Evolutionary conservation across 2,329 filamentous ascomycete genomes (phyloP).

Genomic region (Penicillium sclerotiorum): DNA sequence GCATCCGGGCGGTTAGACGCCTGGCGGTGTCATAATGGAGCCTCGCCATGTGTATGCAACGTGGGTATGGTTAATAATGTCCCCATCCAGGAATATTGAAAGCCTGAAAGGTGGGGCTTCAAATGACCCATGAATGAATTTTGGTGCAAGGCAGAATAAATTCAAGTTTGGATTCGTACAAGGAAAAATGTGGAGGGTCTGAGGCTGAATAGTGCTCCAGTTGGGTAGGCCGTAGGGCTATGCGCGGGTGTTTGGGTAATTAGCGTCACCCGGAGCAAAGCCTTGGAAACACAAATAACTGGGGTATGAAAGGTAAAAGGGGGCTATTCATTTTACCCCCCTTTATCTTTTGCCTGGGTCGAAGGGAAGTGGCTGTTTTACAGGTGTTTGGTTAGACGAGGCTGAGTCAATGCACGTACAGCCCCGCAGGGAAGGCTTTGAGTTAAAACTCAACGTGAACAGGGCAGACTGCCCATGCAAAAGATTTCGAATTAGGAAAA

Average conservation of each 20-base stretch:
- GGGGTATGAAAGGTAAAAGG: no score
- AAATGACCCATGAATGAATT: neutral
- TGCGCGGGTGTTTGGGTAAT: neutral
- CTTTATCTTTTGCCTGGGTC: neutral
- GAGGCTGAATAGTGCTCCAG: neutral
- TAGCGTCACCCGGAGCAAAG: neutral
- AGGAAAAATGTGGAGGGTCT: neutral
- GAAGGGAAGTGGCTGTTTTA: neutral
- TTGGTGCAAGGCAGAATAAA: neutral
- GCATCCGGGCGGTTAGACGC: neutral
- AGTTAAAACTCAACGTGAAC: no score
- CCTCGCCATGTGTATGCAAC: no score
- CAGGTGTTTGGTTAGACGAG: neutral
- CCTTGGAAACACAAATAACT: neutral
- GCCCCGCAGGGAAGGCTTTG: no score
- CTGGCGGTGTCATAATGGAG: neutral
- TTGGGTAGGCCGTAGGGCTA: neutral
- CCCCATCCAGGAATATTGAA: no score
- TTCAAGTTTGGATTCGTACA: neutral
- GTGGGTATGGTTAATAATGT: no score
- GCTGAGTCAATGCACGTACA: neutral
- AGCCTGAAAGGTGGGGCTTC: no score
- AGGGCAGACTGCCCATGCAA: no score
- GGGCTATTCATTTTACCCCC: neutral
- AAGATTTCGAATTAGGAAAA: no score